Evolutionary conservation across 1,284 basidiomycete genomes (phyloP), one percentile per base, ranked within the genome.

Genomic region (Ceratobasidium sp.): DNA sequence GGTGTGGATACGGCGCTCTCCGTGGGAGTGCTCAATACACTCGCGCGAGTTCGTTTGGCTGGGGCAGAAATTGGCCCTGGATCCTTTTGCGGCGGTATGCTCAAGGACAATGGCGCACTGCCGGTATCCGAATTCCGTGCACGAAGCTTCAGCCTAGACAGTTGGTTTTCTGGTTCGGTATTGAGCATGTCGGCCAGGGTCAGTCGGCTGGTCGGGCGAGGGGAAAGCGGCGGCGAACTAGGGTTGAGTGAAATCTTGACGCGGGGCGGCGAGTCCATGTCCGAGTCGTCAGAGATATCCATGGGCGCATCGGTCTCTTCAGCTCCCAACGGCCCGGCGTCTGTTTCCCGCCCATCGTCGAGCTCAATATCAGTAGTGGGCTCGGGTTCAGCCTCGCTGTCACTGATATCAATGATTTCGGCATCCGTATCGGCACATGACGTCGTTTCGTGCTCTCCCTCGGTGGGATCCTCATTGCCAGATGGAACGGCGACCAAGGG

Each of bases 281-380:
- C 60, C 60, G 60, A 66, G 27, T 66, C 60, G 36, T 66, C 60
- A 6, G 60, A 66, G 13, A 66, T 54, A 11, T 66, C 60, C 60
- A 53, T 66, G 19, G 60, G 60, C 3, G 50, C 60, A 27, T 66
- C 60, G 25, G 60, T 66, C 36, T 66, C 60, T 50, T 66, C 60
- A 11, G 23, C 50, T 21, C 60, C 60, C 29, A 53, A 39, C 16
- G 49, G 60, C 5, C 50, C 60, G 2, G 47, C 50, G 27, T 66
- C 60, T 6, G 60, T 66, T 27, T 66, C 60, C 13, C 50, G 60
- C 1, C 60, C 60, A 33, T 66, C 60, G 41, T 66, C 60, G 3
- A 50, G 41, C 11, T 66, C 60, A n/a, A 23, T 41, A 39, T 66
- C 60, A 3, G 60, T 53, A 46, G 53, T 23, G 16, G 60, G 60